Evolutionary conservation across 306 rosid genomes (phyloP).

Genomic region (Acmispon strigosus): DNA sequence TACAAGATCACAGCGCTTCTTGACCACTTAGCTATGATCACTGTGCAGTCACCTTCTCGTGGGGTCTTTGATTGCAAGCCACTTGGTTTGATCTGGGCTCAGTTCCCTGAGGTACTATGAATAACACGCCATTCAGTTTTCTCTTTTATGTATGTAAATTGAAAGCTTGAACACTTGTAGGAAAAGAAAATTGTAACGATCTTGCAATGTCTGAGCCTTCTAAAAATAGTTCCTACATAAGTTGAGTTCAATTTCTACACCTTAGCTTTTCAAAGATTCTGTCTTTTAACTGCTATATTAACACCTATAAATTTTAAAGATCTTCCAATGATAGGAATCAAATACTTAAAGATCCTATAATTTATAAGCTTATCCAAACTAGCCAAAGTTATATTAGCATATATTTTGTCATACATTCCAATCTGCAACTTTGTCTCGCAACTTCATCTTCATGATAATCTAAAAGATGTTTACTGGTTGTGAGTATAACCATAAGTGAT

Average conservation of each 20-base stretch:
- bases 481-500: neutral
- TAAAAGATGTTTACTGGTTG: neutral
- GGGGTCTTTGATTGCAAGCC: slow-evolving; percentile 98
- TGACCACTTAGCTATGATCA: slow-evolving; percentile 91
- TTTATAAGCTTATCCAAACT: too few species aligned
- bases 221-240: too few species aligned
- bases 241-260: too few species aligned
- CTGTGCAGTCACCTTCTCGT: slow-evolving; percentile 72
- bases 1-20: slow-evolving; percentile 90
- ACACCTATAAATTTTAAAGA: too few species aligned
- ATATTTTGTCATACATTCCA: too few species aligned
- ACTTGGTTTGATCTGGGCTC: slow-evolving; percentile 93
- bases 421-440: neutral
- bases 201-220: too few species aligned
- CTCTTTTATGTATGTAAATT: neutral
- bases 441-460: neutral
- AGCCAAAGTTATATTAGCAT: too few species aligned
- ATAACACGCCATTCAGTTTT: neutral
- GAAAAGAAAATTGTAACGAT: too few species aligned
- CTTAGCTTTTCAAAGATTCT: too few species aligned
- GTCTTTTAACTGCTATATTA: too few species aligned
- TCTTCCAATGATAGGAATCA: too few species aligned
- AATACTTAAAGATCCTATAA: too few species aligned
- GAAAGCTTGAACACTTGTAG: neutral
- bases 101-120: slow-evolving; percentile 71